Conservation (phyloP, 345 rosid genomes). For the Citrus glauca region DNA sequence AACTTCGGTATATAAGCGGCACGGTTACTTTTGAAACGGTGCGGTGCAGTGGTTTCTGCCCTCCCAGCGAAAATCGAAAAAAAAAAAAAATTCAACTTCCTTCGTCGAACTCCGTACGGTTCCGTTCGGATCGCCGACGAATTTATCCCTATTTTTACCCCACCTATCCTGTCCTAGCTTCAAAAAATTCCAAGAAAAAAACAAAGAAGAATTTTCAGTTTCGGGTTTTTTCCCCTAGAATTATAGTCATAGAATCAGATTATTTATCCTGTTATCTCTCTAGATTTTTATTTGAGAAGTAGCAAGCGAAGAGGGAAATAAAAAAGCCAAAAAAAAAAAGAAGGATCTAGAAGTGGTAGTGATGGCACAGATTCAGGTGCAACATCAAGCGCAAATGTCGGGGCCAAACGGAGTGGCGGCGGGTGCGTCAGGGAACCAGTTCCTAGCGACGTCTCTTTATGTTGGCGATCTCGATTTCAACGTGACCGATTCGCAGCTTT, state of each 20-base stretch:
- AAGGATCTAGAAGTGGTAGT: constrained; percentile 20
- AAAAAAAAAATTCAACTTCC: constrained; percentile 20
- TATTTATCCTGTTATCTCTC: constrained; percentile 5
- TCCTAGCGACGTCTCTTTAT: constrained; percentile 60
- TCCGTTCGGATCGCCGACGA: constrained; percentile 32
- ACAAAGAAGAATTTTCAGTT: constrained; percentile 3
- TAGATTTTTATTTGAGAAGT: constrained; percentile 7
- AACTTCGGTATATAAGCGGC: constrained; percentile 22
- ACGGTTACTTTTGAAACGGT: constrained; percentile 14
- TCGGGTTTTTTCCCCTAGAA: background rate
- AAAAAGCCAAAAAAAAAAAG: constrained; percentile 14
- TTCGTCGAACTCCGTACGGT: constrained; percentile 26
- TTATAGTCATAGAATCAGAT: background rate
- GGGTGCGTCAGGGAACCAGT: constrained; percentile 33
- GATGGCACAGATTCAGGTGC: constrained; percentile 87
- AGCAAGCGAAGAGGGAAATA: constrained; percentile 20
- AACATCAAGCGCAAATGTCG: constrained; percentile 41
- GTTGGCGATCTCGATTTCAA: constrained; percentile 78
- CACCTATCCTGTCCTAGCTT: constrained; percentile 6
- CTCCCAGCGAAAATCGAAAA: constrained; percentile 25
- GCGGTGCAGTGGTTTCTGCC: constrained; percentile 64
- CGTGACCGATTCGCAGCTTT: constrained; percentile 76
- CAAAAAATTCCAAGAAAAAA: constrained; percentile 5
- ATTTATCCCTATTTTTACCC: constrained; percentile 25
- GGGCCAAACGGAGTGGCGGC: constrained; percentile 38